These are phyloP conservation scores for Verticillium dahliae DNA, from an alignment of 2,329 filamentous ascomycete species.

Conservation along the genomic window DNA sequence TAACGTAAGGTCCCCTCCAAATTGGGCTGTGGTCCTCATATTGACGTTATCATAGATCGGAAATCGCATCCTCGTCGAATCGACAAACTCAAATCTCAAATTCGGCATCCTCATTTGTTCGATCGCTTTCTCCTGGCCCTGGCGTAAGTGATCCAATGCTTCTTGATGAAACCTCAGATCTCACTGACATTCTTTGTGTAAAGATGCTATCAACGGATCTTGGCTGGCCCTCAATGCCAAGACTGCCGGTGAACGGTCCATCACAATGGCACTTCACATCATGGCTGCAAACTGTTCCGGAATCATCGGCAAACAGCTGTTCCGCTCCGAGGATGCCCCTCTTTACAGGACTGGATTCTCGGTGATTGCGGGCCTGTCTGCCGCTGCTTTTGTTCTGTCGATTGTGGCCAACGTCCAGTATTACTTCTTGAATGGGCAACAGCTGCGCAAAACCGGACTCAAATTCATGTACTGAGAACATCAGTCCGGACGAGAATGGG, in stretches of 20 bases:
- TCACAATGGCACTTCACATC: conserved; percentile 24
- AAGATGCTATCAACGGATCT: conserved; percentile 19
- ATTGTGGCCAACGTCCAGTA: conserved; percentile 11
- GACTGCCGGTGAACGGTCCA: conserved; percentile 20
- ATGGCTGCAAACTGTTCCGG: conserved; percentile 24
- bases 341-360: conserved; percentile 21
- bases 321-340: conserved; percentile 21
- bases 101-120: conserved; percentile 18
- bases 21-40: not conserved
- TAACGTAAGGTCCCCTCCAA: not conserved
- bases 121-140: conserved; percentile 17
- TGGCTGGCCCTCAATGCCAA: conserved; percentile 22
- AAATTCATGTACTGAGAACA: not conserved
- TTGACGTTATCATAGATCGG: conserved; percentile 12
- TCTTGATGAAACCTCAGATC: not conserved
- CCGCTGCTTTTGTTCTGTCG: conserved; percentile 2
- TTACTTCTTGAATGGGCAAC: conserved; percentile 4
- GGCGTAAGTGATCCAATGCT: conserved; percentile 16
- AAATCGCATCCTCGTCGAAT: conserved; percentile 19
- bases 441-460: not conserved
- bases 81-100: conserved; percentile 15
- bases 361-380: conserved; percentile 14
- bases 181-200: not conserved
- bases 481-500: not conserved
- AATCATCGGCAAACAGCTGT: conserved; percentile 22